Evolutionary conservation across 148 eudicot genomes (phyloP).

Genomic region (Dianthus caryophyllus): DNA sequence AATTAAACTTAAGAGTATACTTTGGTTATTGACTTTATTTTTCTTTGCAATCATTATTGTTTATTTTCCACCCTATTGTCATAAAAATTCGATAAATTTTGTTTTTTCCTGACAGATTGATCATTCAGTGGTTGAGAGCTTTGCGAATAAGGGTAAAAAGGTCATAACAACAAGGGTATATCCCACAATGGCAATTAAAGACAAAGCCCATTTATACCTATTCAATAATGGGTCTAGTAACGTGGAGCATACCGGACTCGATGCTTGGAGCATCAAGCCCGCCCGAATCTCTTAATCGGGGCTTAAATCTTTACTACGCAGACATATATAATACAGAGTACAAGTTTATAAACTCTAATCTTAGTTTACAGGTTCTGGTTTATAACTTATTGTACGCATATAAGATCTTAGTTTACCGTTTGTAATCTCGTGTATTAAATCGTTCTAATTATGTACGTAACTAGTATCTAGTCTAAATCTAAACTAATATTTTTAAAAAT

Average conservation of each 20-base stretch:
- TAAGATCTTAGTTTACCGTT: no score
- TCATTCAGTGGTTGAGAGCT: slow-evolving; percentile 53
- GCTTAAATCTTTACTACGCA: background rate
- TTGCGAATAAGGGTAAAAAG: slow-evolving; percentile 42
- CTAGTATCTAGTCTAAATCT: no score
- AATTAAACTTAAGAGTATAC: background rate
- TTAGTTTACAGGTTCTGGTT: no score
- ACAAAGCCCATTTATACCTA: slow-evolving; percentile 37
- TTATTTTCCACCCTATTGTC: background rate
- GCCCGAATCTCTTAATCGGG: slow-evolving; percentile 26
- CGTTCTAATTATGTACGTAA: no score
- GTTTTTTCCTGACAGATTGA: slow-evolving; percentile 38
- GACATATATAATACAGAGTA: no score
- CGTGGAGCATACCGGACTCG: slow-evolving; percentile 26
- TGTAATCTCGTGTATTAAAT: no score
- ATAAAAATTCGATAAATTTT: background rate
- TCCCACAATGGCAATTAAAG: slow-evolving; percentile 37
- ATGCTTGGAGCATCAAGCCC: slow-evolving; percentile 48
- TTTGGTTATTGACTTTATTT: background rate
- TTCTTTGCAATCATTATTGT: background rate
- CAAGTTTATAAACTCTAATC: no score
- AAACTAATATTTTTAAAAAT: no score
- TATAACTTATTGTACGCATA: no score
- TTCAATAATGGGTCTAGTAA: slow-evolving; percentile 40
- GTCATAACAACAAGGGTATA: slow-evolving; percentile 56